phyloP scores from a whole-genome alignment of 2,329 filamentous ascomycete species.

The Colletotrichum theobromicola region DNA sequence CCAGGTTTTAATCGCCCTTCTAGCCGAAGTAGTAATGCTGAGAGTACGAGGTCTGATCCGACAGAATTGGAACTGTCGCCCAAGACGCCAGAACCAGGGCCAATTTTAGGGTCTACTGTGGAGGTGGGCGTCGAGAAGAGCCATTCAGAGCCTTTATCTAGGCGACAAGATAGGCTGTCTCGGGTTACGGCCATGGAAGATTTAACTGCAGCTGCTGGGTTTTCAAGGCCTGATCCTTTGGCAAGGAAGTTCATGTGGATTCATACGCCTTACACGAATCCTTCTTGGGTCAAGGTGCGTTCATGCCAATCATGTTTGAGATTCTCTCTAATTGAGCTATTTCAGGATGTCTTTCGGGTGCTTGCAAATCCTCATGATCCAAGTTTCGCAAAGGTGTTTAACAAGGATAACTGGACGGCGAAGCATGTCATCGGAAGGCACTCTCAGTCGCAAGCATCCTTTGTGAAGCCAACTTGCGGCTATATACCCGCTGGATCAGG shows the following conservation, averaged over 20 bases:
- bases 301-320: background rate
- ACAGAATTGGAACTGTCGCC: constrained; percentile 28
- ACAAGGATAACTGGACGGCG: constrained; percentile 52
- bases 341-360: background rate
- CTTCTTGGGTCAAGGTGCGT: constrained; percentile 60
- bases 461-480: constrained; percentile 53
- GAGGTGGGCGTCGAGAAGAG: background rate
- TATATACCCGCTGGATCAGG: constrained; percentile 41
- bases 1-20: constrained; percentile 32
- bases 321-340: background rate
- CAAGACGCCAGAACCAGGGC: background rate
- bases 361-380: background rate
- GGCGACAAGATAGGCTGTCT: background rate
- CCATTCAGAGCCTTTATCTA: background rate
- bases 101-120: background rate
- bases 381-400: constrained; percentile 42
- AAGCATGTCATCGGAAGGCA: constrained; percentile 54
- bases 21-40: constrained; percentile 30
- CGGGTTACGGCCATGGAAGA: constrained; percentile 29
- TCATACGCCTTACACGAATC: constrained; percentile 62
- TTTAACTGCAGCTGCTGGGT: constrained; percentile 36
- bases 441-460: constrained; percentile 54
- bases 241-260: constrained; percentile 62
- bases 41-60: constrained; percentile 37
- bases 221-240: constrained; percentile 41